These are phyloP conservation scores for Vanrija humicola DNA, from an alignment of 1,284 basidiomycete species.

Conservation along the genomic window DNA sequence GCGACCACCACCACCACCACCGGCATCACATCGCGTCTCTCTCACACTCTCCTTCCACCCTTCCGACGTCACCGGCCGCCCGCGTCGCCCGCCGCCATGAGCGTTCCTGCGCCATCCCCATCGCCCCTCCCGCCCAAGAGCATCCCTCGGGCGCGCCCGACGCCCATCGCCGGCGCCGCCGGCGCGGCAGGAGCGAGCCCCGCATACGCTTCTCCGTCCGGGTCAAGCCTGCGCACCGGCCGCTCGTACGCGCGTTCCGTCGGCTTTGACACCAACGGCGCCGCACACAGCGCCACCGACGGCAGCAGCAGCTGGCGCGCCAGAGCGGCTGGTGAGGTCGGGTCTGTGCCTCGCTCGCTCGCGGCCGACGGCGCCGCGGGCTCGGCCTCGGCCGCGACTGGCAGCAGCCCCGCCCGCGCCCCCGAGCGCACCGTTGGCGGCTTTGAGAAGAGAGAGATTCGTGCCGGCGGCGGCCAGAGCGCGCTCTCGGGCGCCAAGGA, in stretches of 20 bases:
- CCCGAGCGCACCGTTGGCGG: slow-evolving; percentile 34
- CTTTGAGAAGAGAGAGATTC: slow-evolving; percentile 35
- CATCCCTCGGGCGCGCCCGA: slow-evolving; percentile 34
- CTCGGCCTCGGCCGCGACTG: background rate
- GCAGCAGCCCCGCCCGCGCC: slow-evolving; percentile 1
- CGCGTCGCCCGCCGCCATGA: background rate
- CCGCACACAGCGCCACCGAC: slow-evolving; percentile 7
- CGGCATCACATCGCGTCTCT: background rate
- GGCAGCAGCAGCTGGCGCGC: slow-evolving; percentile 33
- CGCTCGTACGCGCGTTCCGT: slow-evolving; percentile 3
- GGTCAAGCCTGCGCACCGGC: slow-evolving; percentile 9
- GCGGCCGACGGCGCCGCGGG: background rate
- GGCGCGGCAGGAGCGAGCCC: slow-evolving; percentile 2
- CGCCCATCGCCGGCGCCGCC: slow-evolving; percentile 25
- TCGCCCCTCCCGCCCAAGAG: slow-evolving; percentile 19
- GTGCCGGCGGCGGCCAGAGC: slow-evolving; percentile 4
- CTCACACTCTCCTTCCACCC: background rate
- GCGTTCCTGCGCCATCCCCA: slow-evolving; percentile 31
- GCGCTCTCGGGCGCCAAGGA: slow-evolving; percentile 17
- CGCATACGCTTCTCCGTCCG: slow-evolving; percentile 6
- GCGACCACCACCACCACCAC: background rate
- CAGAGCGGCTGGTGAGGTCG: background rate
- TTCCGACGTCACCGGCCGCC: background rate
- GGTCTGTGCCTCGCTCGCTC: background rate
- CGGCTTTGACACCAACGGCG: slow-evolving; percentile 9